Evolutionary conservation across 2,329 filamentous ascomycete species (phyloP), one percentile per base, ranked within the genome.

Genomic region (Fusarium udum): DNA sequence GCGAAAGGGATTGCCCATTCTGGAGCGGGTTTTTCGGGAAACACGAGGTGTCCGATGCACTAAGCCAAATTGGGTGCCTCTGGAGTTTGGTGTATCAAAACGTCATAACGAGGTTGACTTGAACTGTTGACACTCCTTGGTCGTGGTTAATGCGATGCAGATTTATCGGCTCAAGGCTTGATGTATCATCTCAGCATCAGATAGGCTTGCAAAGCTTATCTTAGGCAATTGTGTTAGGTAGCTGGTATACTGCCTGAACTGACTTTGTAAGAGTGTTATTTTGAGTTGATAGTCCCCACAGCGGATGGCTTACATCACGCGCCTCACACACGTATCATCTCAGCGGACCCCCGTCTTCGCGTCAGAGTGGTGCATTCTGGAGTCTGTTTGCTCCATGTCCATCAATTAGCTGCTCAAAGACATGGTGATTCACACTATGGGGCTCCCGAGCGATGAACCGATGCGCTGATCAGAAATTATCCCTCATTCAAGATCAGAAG

Each of bases 321-420:
- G n/a, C n/a, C n/a, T n/a, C n/a, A n/a, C n/a, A n/a, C n/a, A n/a
- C n/a, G n/a, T n/a, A n/a, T n/a, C n/a, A n/a, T n/a, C n/a, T n/a
- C n/a, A n/a, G n/a, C n/a, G n/a, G n/a, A n/a, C n/a, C n/a, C n/a
- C n/a, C n/a, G n/a, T n/a, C n/a, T n/a, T n/a, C n/a, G n/a, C n/a
- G n/a, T n/a, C n/a, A n/a, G n/a, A n/a, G n/a, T n/a, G n/a, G n/a
- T n/a, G n/a, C n/a, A n/a, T n/a, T n/a, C n/a, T n/a, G 95, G 95
- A 95, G 92, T 79, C 94, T 95, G 15, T 98, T 87, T 77, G 90
- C 92, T 43, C 89, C 89, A 0, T 98, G 95, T 78, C 94, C 95
- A 0, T 80, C 82, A 15, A 90, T 95, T 77, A 90, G 89, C 53
- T 87, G 24, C 16, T 45, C 16, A 26, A 10, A 20, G 2, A 15